These are phyloP conservation scores for Pseudonitzschia multistriata DNA, from an alignment of 108 stramenopile genomes.

Conservation along the genomic window DNA sequence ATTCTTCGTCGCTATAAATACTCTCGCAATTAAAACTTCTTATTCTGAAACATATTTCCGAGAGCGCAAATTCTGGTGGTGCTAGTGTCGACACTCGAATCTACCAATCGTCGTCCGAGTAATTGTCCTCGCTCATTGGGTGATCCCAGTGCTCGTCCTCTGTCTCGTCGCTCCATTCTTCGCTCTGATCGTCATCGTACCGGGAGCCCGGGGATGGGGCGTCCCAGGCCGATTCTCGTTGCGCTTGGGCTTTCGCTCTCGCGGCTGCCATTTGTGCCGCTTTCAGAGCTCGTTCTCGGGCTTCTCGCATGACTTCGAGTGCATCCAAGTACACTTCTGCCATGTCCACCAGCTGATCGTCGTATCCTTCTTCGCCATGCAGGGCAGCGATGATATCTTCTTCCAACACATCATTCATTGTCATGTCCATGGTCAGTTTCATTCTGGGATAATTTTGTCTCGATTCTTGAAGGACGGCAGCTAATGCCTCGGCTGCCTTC, in stretches of 20 bases:
- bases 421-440: conserved; percentile 50
- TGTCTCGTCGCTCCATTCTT: not conserved
- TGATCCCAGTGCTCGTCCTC: conserved; percentile 29
- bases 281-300: conserved; percentile 43
- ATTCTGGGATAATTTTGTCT: conserved; percentile 24
- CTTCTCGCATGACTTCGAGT: conserved; percentile 50
- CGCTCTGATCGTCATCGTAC: conserved; percentile 2
- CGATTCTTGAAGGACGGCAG: conserved; percentile 45
- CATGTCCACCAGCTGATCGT: conserved; percentile 47
- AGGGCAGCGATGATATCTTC: conserved; percentile 58
- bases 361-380: conserved; percentile 29
- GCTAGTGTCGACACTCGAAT: not conserved
- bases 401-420: conserved; percentile 69
- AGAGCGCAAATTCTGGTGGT: not conserved
- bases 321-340: conserved; percentile 60
- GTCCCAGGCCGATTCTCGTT: conserved; percentile 27
- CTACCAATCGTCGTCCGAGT: conserved; percentile 1
- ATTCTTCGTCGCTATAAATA: too few species aligned
- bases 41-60: too few species aligned
- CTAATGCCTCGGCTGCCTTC: conserved; percentile 73
- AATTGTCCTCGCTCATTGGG: conserved; percentile 6
- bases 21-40: too few species aligned
- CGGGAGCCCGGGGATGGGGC: not conserved
- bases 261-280: conserved; percentile 36
- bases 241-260: conserved; percentile 19